phyloP scores from a whole-genome alignment of 176 grass and related monocot species.

The Ensete glaucum region DNA sequence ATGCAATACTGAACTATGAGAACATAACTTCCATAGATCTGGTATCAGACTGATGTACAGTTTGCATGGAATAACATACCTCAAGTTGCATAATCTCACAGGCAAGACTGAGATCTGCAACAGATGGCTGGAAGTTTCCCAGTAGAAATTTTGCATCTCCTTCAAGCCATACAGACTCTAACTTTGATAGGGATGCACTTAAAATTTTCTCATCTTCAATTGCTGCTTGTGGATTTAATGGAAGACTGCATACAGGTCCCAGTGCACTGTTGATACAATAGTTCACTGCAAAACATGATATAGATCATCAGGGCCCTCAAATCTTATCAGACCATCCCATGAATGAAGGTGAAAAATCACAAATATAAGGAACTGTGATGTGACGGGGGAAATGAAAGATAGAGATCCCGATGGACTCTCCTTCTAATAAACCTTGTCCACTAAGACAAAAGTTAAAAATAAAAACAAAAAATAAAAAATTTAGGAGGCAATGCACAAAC shows the following conservation, averaged over 20 bases:
- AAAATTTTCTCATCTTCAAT: slow-evolving; percentile 54
- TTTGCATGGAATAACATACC: slow-evolving; percentile 30
- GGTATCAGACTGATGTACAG: background rate
- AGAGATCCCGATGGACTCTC: background rate
- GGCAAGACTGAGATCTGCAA: slow-evolving; percentile 83
- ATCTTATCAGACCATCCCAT: background rate
- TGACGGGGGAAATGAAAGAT: background rate
- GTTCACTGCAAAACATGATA: slow-evolving; percentile 29
- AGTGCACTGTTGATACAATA: slow-evolving; percentile 38
- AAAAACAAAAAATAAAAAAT: too few species aligned
- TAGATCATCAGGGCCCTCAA: slow-evolving; percentile 4
- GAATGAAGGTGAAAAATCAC: background rate
- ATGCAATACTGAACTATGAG: background rate
- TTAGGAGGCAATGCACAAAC: too few species aligned
- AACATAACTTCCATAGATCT: background rate
- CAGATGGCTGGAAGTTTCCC: slow-evolving; percentile 51
- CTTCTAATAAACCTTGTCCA: too few species aligned
- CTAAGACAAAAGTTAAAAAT: too few species aligned
- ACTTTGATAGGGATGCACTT: slow-evolving; percentile 33
- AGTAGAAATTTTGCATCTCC: slow-evolving; percentile 60
- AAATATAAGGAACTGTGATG: background rate
- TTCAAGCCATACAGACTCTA: slow-evolving; percentile 65
- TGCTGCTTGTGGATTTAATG: slow-evolving; percentile 42
- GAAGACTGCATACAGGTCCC: slow-evolving; percentile 49
- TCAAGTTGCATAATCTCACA: slow-evolving; percentile 93